Percentiles rank a stretch among this genome's conserved stretches.
phyloP scores from a whole-genome alignment of 306 rosid species.

The Cicer cuneatum region DNA sequence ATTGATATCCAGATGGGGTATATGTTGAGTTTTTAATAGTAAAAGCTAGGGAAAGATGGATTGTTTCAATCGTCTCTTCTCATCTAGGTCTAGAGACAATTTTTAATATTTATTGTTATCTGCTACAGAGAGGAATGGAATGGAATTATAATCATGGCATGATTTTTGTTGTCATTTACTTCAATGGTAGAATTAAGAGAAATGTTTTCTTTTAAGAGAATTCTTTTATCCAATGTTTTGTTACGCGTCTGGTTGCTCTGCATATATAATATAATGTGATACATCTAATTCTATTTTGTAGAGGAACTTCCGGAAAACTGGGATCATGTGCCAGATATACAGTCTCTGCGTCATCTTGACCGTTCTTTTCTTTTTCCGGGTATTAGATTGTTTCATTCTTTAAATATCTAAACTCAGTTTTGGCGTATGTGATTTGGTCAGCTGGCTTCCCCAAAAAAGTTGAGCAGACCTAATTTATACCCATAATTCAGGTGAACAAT shows the following conservation, averaged over 20 bases:
- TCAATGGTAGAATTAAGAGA: constrained; percentile 30
- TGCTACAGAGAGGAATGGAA: constrained; percentile 11
- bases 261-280: constrained; percentile 29
- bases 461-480: constrained; percentile 54
- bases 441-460: constrained; percentile 48
- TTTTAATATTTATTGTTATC: constrained; percentile 28
- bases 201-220: constrained; percentile 2
- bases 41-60: neutral
- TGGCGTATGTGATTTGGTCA: constrained; percentile 45
- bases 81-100: constrained; percentile 12
- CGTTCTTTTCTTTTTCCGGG: constrained; percentile 95
- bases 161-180: constrained; percentile 23
- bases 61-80: constrained; percentile 13
- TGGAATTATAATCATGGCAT: constrained; percentile 24
- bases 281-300: constrained; percentile 53
- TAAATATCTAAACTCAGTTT: constrained; percentile 39
- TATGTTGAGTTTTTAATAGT: constrained; percentile 23
- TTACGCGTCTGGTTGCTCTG: constrained; percentile 32
- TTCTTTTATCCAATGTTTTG: constrained; percentile 36
- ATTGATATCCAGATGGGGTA: constrained; percentile 20
- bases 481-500: constrained; percentile 85
- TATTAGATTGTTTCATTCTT: constrained; percentile 52
- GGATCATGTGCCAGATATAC: constrained; percentile 72
- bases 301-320: constrained; percentile 87
- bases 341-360: constrained; percentile 67